Evolutionary conservation across 345 rosid species (phyloP).

Genomic region (Odontarrhena argentea): DNA sequence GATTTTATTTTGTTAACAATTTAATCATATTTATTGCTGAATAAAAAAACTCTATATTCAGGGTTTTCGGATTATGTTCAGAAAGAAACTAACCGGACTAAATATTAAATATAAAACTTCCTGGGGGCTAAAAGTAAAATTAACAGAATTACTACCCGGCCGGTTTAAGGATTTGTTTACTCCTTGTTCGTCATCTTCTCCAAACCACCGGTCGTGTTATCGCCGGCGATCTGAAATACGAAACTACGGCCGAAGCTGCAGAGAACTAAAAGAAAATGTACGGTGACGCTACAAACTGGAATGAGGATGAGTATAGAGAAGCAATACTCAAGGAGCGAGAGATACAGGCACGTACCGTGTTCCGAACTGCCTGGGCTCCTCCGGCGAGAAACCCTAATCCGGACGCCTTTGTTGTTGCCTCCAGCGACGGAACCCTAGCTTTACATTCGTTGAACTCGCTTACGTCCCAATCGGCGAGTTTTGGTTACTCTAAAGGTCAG

Average conservation of each 20-base stretch:
- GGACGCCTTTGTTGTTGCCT: conserved; percentile 62
- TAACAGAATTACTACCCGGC: conserved; percentile 3
- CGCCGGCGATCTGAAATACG: conserved; percentile 16
- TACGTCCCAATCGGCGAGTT: conserved; percentile 53
- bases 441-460: conserved; percentile 73
- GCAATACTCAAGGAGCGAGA: conserved; percentile 71
- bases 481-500: conserved; percentile 33
- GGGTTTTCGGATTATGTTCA: background rate
- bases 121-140: conserved; percentile 3
- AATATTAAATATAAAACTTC: background rate
- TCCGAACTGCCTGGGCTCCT: conserved; percentile 83
- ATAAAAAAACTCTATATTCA: too few relatives aligned
- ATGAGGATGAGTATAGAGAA: conserved; percentile 71
- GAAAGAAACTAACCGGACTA: background rate
- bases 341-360: conserved; percentile 64
- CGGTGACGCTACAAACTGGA: conserved; percentile 80
- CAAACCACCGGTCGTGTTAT: conserved; percentile 13
- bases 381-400: conserved; percentile 53
- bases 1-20: too few relatives aligned
- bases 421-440: conserved; percentile 82
- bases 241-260: background rate
- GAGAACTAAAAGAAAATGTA: conserved; percentile 42
- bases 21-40: too few relatives aligned
- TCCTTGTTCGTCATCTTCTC: background rate
- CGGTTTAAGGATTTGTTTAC: background rate